Conservation (phyloP, 345 rosid genomes). For the Hypericum androsaemum region DNA sequence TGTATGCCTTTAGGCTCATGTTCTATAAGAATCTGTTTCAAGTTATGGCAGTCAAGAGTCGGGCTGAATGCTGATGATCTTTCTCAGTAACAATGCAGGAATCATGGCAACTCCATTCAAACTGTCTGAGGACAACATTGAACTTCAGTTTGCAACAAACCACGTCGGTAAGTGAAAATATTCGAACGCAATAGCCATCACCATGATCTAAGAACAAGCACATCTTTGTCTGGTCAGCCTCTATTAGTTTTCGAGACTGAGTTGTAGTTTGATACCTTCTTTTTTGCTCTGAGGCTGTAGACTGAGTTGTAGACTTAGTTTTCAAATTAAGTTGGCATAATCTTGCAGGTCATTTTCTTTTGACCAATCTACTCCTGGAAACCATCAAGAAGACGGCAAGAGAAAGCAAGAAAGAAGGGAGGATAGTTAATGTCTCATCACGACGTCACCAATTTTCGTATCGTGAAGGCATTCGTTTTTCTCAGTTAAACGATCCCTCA, state of each 20-base stretch:
- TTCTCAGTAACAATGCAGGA: conserved; percentile 8
- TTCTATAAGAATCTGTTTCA: neutral
- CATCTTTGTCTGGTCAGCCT: too few relatives aligned
- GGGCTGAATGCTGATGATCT: too few relatives aligned
- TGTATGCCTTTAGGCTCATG: neutral
- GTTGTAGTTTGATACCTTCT: too few relatives aligned
- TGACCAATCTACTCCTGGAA: conserved; percentile 5
- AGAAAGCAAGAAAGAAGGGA: conserved; percentile 2
- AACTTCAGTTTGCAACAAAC: conserved; percentile 6
- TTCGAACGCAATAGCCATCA: too few relatives aligned
- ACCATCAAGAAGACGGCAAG: conserved; percentile 4
- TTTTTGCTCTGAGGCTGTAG: neutral
- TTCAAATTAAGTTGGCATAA: neutral
- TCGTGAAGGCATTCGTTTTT: conserved; percentile 4
- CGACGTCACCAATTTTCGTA: neutral
- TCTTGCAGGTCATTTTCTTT: conserved; percentile 7
- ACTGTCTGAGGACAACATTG: conserved; percentile 6
- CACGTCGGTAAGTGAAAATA: neutral
- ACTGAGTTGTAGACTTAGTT: neutral
- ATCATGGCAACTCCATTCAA: conserved; percentile 2
- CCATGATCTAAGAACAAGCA: too few relatives aligned
- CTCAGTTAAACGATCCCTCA: conserved; percentile 1
- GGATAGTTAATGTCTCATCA: conserved; percentile 4
- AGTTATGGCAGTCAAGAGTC: too few relatives aligned
- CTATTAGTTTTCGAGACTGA: too few relatives aligned